Conservation (phyloP, 352 stramenopile species). For the Phytophthora pisi region DNA sequence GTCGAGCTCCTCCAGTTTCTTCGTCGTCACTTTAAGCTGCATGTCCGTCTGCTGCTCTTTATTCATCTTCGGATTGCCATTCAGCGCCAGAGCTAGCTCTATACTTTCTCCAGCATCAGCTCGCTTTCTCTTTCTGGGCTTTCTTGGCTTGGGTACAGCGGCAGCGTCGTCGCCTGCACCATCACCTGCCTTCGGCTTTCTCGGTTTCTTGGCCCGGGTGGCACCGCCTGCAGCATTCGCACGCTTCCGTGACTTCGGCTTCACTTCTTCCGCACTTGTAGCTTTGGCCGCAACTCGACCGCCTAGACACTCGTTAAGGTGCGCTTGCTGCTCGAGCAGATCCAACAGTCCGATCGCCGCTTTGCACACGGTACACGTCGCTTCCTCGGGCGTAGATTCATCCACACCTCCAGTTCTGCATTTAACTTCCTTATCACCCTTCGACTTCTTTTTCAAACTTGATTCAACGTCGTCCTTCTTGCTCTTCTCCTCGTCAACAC, state of each 20-base stretch:
- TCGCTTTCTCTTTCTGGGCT: slow-evolving; percentile 38
- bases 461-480: not conserved
- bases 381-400: slow-evolving; percentile 16
- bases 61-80: slow-evolving; percentile 39
- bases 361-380: slow-evolving; percentile 35
- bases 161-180: slow-evolving; percentile 2
- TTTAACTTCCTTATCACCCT: not conserved
- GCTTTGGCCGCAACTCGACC: slow-evolving; percentile 5
- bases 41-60: slow-evolving; percentile 51
- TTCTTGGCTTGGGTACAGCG: slow-evolving; percentile 29
- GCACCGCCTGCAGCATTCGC: slow-evolving; percentile 17
- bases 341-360: slow-evolving; percentile 37
- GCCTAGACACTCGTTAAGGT: slow-evolving; percentile 47
- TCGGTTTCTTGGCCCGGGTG: slow-evolving; percentile 21
- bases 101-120: slow-evolving; percentile 20
- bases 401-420: slow-evolving; percentile 5
- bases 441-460: not conserved
- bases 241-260: slow-evolving; percentile 30
- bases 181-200: slow-evolving; percentile 18
- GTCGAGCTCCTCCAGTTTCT: slow-evolving; percentile 58
- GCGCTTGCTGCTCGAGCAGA: slow-evolving; percentile 42
- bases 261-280: not conserved
- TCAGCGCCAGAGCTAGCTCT: slow-evolving; percentile 48
- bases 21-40: slow-evolving; percentile 45
- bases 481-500: not conserved